A percentile compares a stretch with the other conserved stretches of the same genome.
These are phyloP conservation scores for Fusarium cyanostomum DNA, from an alignment of 2,329 filamentous ascomycete species.

Conservation along the genomic window DNA sequence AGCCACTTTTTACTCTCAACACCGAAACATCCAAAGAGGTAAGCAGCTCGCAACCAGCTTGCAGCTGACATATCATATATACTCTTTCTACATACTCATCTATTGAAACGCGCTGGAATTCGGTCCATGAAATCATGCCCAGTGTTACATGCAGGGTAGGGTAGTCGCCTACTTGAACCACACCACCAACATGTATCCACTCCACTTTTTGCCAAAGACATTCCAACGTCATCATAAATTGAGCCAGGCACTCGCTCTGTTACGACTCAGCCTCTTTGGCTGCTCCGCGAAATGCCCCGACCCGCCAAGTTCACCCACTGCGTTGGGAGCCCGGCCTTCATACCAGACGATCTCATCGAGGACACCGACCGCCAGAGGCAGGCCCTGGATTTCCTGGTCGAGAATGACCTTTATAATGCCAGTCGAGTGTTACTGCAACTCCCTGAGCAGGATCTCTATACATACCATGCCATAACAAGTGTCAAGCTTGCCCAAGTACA, in stretches of 20 bases:
- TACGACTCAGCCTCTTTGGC: not conserved
- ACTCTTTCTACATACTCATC: not conserved
- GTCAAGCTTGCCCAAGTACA: constrained; percentile 61
- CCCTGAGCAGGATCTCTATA: constrained; percentile 56
- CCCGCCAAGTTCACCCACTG: constrained; percentile 50
- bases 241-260: constrained; percentile 10
- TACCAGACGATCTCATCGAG: constrained; percentile 52
- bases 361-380: constrained; percentile 52
- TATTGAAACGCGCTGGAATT: not conserved
- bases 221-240: constrained; percentile 29
- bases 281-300: constrained; percentile 40
- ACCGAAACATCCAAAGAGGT: not conserved
- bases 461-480: constrained; percentile 62
- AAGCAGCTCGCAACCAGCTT: not conserved
- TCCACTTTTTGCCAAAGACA: constrained; percentile 31
- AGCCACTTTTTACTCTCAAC: not conserved
- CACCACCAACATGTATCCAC: constrained; percentile 26
- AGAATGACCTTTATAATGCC: constrained; percentile 57
- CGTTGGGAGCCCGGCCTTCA: constrained; percentile 56
- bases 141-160: constrained; percentile 11
- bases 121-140: not conserved
- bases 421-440: constrained; percentile 56
- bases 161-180: not conserved
- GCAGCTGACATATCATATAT: not conserved
- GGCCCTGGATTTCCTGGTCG: constrained; percentile 50